Percentiles rank a stretch among this genome's conserved stretches.
These are phyloP conservation scores for Rubia tinctorum DNA, from an alignment of 305 asterid genomes.

Conservation along the genomic window DNA sequence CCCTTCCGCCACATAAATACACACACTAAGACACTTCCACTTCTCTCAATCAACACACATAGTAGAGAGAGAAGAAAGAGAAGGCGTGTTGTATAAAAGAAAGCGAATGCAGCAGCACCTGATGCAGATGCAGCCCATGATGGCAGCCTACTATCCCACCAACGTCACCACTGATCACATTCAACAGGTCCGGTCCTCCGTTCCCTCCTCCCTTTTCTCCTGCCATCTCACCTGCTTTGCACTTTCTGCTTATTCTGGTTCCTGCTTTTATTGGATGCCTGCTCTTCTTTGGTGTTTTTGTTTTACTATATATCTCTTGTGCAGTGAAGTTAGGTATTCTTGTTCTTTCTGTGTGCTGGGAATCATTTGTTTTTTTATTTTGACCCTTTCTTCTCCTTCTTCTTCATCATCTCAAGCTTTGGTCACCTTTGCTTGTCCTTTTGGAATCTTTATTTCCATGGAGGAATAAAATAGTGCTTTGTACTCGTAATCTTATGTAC, in stretches of 20 bases:
- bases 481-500: conserved; percentile 5
- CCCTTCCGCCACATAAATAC: not conserved
- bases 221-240: conserved; percentile 18
- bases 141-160: conserved; percentile 51
- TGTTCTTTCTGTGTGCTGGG: not conserved
- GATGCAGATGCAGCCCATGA: conserved; percentile 55
- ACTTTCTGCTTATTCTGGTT: conserved; percentile 7
- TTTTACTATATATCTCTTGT: not conserved
- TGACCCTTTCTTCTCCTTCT: not conserved
- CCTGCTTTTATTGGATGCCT: conserved; percentile 8
- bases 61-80: conserved; percentile 6
- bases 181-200: conserved; percentile 32
- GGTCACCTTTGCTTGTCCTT: not conserved
- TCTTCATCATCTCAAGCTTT: not conserved
- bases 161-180: conserved; percentile 48
- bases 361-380: not conserved
- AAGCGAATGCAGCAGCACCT: conserved; percentile 47
- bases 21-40: not conserved
- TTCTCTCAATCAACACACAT: not conserved
- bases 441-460: not conserved
- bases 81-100: conserved; percentile 24
- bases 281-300: conserved; percentile 11
- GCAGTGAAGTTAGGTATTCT: not conserved
- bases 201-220: conserved; percentile 3
- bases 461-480: not conserved